Base-by-base conservation (phyloP, 352 stramenopile species). In the Sclerospora graminicola region DNA sequence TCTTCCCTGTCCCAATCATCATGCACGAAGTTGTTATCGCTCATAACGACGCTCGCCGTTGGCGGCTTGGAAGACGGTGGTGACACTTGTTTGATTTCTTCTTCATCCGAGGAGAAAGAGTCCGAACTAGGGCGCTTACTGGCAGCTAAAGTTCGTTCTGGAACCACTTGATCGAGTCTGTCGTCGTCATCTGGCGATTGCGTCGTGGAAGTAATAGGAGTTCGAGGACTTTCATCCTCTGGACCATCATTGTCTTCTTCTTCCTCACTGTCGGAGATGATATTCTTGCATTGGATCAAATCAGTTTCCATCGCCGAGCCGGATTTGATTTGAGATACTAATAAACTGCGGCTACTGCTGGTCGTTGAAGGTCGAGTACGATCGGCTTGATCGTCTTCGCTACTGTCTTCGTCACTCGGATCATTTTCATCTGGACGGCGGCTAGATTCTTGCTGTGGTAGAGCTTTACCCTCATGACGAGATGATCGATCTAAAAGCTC, bases 1-100 rank as follows among this genome's bases (percentile, higher is more conserved):
- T 83, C 71, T 27, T 83, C 62, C 1, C 54, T 63, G 45, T n/a
- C 76, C 76, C 76, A 89, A 31, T 89, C 71, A 8, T 89, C 77
- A 19, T 84, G 67, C 8, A 66, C 71, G 51, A 89, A 89, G 44
- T 89, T 89, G 54, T 89, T 86, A 48, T 86, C 73, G 2, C 51
- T 32, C 13, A 55, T 42, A 16, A 82, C 54, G 3, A 40, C n/a
- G n/a, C n/a, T n/a, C n/a, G n/a, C n/a, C n/a, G n/a, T n/a, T n/a
- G n/a, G n/a, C n/a, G n/a, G n/a, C n/a, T n/a, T n/a, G n/a, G n/a
- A n/a, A n/a, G n/a, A n/a, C n/a, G n/a, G n/a, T n/a, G n/a, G n/a
- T n/a, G n/a, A n/a, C n/a, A n/a, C n/a, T n/a, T n/a, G n/a, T n/a
- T n/a, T n/a, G n/a, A 54, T 48, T 11, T 76, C 60, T 9, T 73